Base-by-base conservation (phyloP, 2,329 filamentous ascomycete species). In the Rugonectria rugulosa region DNA sequence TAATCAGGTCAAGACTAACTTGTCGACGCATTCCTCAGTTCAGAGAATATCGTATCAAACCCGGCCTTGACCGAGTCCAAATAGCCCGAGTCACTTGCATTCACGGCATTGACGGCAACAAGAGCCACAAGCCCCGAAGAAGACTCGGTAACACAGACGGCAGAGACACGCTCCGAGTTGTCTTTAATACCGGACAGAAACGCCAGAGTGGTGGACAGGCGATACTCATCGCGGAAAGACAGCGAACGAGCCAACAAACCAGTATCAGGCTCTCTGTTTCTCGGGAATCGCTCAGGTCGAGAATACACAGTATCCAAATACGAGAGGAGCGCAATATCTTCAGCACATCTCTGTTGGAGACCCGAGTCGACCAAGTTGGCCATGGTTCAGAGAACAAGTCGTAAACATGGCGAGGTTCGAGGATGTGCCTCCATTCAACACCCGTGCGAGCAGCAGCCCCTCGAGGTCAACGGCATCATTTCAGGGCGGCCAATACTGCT, bases 31-130 rank as follows among this genome's bases (percentile, higher is more conserved):
- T 37, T 11, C 8, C 27, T 43, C 6, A 65, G 40, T n/a, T 51
- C 36, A 6, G 12, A 20, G 36, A 62, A 64, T 50, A 65, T 34
- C 1, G 15, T n/a, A 26, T 62, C 59, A 11, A 65, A 59, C 3
- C 61, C 62, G 29, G 14, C 20, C 37, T 57, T 62, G 6, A 63
- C 56, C 5, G 36, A 29, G 11, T 37, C n/a, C 15, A 65, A 41
- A 53, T 65, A 62, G 2, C 19, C 14, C 3, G 63, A 55, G 9
- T 40, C 32, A 6, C 15, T n/a, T 6, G 15, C 14, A 7, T 9
- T 15, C 23, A 32, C 51, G 5, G 60, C 56, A 41, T 68, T 68
- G 29, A 45, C 59, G 5, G 66, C 62, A 17, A 68, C 48, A 37
- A 67, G 47, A n/a, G 66, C 34, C 8, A 19, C 7, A 3, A 68